These are phyloP conservation scores for Fusarium virguliforme DNA, from an alignment of 2,329 filamentous ascomycete species.

Conservation along the genomic window DNA sequence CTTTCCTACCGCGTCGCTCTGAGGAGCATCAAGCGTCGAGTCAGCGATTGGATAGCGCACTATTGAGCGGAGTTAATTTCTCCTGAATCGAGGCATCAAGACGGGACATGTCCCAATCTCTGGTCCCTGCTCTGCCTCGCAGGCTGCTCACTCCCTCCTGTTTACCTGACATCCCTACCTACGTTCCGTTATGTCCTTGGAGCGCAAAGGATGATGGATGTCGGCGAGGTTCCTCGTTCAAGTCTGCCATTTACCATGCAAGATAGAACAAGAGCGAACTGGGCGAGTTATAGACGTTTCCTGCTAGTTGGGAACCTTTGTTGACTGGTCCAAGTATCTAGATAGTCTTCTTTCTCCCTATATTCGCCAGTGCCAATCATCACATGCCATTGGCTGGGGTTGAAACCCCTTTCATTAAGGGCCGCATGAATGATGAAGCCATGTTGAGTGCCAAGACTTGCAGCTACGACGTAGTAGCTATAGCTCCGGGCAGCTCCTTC, in stretches of 20 bases:
- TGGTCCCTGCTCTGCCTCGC: conserved; percentile 7
- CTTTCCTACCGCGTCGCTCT: conserved; percentile 42
- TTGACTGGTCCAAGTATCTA: not conserved
- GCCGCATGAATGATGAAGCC: conserved; percentile 29
- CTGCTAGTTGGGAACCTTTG: not conserved
- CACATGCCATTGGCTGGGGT: conserved; percentile 9
- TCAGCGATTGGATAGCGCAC: conserved; percentile 41
- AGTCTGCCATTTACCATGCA: not conserved
- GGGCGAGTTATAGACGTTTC: conserved; percentile 5
- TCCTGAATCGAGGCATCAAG: conserved; percentile 45
- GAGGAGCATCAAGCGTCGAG: conserved; percentile 33
- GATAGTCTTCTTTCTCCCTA: not conserved
- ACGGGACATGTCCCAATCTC: conserved; percentile 33
- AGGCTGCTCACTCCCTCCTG: conserved; percentile 8
- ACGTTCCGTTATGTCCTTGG: not conserved
- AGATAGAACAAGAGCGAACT: conserved; percentile 8
- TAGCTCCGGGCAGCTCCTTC: conserved; percentile 25
- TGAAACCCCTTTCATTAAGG: conserved; percentile 22
- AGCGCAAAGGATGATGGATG: not conserved
- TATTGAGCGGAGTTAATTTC: conserved; percentile 44
- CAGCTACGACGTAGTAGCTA: conserved; percentile 9
- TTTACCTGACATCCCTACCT: not conserved
- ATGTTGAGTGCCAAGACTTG: conserved; percentile 9
- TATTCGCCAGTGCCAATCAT: conserved; percentile 14
- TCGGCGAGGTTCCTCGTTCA: not conserved